A percentile compares a stretch with the other conserved stretches of the same genome.
phyloP scores from a whole-genome alignment of 2,329 filamentous ascomycete species.

The Trichoderma harzianum region DNA sequence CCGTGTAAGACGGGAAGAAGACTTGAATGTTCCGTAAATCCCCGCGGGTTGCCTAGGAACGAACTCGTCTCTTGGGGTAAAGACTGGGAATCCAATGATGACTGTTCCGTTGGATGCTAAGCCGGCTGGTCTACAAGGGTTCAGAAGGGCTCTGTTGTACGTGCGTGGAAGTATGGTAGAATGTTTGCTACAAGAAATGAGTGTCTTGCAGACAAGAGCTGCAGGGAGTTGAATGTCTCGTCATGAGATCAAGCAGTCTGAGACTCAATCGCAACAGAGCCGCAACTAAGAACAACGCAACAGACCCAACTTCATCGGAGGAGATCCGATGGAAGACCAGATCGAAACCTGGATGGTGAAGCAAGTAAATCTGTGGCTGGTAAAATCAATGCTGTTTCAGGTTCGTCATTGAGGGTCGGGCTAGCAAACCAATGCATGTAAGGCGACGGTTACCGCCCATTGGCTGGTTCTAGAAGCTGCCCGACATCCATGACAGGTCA shows the following conservation, averaged over 20 bases:
- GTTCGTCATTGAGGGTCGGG: slow-evolving; percentile 14
- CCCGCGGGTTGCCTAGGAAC: not conserved
- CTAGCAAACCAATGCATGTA: not conserved
- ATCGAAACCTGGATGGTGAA: slow-evolving; percentile 2
- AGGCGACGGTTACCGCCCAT: not conserved
- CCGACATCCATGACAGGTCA: not conserved
- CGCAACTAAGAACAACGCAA: not conserved
- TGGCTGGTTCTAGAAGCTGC: slow-evolving; percentile 1
- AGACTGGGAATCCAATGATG: not conserved
- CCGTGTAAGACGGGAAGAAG: not conserved
- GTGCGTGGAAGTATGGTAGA: not conserved
- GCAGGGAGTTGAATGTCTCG: not conserved
- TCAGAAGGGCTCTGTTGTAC: not conserved
- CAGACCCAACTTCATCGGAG: not conserved
- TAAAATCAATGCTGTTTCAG: slow-evolving; percentile 19
- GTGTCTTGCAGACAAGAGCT: not conserved
- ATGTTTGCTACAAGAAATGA: not conserved
- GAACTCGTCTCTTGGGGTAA: not conserved
- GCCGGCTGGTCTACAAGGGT: not conserved
- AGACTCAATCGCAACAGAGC: not conserved
- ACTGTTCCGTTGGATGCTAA: not conserved
- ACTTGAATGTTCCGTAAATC: not conserved
- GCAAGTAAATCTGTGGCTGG: slow-evolving; percentile 1
- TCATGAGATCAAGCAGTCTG: not conserved
- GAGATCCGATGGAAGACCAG: not conserved